Conservation (phyloP, 495 filamentous ascomycete genomes). For the Thermochaetoides thermophila region DNA sequence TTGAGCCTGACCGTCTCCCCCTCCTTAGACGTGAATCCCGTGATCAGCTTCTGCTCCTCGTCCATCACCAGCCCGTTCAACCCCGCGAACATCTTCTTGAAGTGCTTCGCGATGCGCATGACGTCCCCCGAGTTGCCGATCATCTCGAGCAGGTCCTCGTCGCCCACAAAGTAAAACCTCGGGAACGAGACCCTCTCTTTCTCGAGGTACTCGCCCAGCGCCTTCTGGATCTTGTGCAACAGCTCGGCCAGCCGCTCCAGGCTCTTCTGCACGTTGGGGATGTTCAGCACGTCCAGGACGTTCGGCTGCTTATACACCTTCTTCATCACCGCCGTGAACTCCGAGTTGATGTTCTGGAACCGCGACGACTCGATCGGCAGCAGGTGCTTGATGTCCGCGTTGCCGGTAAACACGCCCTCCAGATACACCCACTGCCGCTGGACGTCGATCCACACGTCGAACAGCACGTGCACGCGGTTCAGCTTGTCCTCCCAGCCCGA, state of each 20-base stretch:
- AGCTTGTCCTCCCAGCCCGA: slow-evolving; percentile 95
- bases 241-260: slow-evolving; percentile 86
- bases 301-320: slow-evolving; percentile 92
- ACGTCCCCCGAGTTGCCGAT: slow-evolving; percentile 99
- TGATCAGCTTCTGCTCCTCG: slow-evolving; percentile 73
- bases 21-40: slow-evolving; percentile 90
- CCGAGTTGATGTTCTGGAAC: slow-evolving; percentile 97
- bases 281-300: slow-evolving; percentile 87
- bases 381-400: slow-evolving; percentile 96
- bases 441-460: slow-evolving; percentile 99
- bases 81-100: slow-evolving; percentile 99
- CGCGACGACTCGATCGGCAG: slow-evolving; percentile 89
- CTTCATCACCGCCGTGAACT: slow-evolving; percentile 96
- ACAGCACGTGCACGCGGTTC: slow-evolving; percentile 91
- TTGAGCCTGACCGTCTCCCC: slow-evolving; percentile 79
- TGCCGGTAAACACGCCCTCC: slow-evolving; percentile 95
- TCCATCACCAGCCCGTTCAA: slow-evolving; percentile 81
- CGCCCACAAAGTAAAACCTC: slow-evolving; percentile 97
- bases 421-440: slow-evolving; percentile 99
- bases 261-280: slow-evolving; percentile 88
- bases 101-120: slow-evolving; percentile 86
- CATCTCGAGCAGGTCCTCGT: slow-evolving; percentile 97
- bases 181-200: slow-evolving; percentile 94
- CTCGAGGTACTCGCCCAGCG: slow-evolving; percentile 94
- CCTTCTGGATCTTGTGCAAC: slow-evolving; percentile 98